Evolutionary conservation across 2,329 filamentous ascomycete genomes (phyloP).

Genomic region (Sphaerulina musiva): DNA sequence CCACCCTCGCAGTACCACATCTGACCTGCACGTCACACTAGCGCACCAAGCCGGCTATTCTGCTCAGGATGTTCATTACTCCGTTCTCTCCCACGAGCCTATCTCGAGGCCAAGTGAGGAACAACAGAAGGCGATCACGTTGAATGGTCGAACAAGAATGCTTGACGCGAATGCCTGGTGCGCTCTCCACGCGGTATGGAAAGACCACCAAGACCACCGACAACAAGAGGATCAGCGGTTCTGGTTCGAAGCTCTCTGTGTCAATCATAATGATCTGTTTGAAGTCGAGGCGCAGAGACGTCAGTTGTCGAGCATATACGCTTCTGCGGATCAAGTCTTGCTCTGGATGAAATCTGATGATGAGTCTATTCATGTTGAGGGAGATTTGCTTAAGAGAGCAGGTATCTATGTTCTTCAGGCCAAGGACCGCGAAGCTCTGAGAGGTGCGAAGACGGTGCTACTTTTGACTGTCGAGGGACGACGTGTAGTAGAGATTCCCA

Average conservation of each 20-base stretch:
- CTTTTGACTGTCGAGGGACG: not conserved
- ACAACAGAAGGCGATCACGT: slow-evolving; percentile 1
- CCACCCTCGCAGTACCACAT: slow-evolving; percentile 6
- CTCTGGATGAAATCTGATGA: not conserved
- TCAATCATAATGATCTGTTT: slow-evolving; percentile 6
- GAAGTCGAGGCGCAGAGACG: slow-evolving; percentile 2
- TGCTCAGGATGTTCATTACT: slow-evolving; percentile 3
- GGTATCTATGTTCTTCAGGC: not conserved
- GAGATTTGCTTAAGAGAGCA: not conserved
- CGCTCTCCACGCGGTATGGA: slow-evolving; percentile 6
- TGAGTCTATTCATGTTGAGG: not conserved
- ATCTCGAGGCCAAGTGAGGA: not conserved
- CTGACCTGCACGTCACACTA: slow-evolving; percentile 9
- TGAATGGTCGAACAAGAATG: slow-evolving; percentile 15
- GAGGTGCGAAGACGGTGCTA: not conserved
- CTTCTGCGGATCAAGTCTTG: slow-evolving; percentile 1
- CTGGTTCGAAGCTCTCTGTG: slow-evolving; percentile 7
- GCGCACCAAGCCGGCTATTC: slow-evolving; percentile 13
- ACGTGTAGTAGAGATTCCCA: not conserved
- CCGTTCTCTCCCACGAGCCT: slow-evolving; percentile 5
- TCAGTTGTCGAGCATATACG: not conserved
- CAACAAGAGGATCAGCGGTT: not conserved
- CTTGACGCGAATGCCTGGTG: slow-evolving; percentile 7
- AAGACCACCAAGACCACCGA: not conserved
- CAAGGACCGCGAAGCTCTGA: not conserved